phyloP scores from a whole-genome alignment of 306 rosid species.

The Quercus gilva region DNA sequence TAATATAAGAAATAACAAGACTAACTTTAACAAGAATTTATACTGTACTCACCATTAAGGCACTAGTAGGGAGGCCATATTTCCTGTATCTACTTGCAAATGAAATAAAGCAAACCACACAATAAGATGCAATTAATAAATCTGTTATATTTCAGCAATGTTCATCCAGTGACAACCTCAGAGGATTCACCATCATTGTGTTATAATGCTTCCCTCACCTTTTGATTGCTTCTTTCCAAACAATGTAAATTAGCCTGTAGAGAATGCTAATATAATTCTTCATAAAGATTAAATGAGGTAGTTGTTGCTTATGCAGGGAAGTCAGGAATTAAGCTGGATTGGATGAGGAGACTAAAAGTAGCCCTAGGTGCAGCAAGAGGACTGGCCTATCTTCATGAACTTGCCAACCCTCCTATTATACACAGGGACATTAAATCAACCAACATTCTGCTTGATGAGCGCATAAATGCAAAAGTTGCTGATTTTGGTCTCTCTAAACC shows the following conservation, averaged over 20 bases:
- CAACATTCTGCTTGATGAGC: slow-evolving; percentile 69
- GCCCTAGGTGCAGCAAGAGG: slow-evolving; percentile 80
- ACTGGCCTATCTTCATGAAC: slow-evolving; percentile 73
- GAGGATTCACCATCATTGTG: not conserved
- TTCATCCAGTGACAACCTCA: not conserved
- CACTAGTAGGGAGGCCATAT: not conserved
- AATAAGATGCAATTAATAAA: not conserved
- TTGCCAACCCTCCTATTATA: slow-evolving; percentile 71
- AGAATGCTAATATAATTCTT: not conserved
- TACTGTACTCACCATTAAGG: not conserved
- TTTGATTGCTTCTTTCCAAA: not conserved
- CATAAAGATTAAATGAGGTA: not conserved
- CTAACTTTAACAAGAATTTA: not conserved
- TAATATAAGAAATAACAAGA: too few relatives aligned
- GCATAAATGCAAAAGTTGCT: slow-evolving; percentile 62
- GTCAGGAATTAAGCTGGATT: slow-evolving; percentile 36
- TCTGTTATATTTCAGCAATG: not conserved
- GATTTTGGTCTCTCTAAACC: slow-evolving; percentile 90
- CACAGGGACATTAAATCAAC: slow-evolving; percentile 84
- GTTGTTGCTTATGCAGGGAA: slow-evolving; percentile 23
- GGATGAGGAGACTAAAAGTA: slow-evolving; percentile 40
- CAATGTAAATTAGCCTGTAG: not conserved
- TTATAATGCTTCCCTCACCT: not conserved
- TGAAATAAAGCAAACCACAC: not conserved
- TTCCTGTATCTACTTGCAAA: not conserved